Evolutionary conservation across 2,329 filamentous ascomycete genomes (phyloP), one percentile per base, ranked within the genome.

Genomic region (Fusarium sp.): DNA sequence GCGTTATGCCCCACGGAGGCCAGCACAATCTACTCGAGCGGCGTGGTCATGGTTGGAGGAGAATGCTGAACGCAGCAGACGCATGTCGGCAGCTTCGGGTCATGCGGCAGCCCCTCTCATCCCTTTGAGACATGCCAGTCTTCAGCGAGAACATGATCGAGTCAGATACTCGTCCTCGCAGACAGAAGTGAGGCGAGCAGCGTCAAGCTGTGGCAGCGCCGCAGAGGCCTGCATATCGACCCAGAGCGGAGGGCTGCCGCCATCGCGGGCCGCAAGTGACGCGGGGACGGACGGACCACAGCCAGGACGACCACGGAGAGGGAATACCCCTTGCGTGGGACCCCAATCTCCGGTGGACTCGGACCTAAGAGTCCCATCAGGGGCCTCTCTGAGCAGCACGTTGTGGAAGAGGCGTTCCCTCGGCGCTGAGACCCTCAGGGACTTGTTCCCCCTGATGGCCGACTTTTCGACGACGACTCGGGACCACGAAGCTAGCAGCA

Each of bases 111-210:
- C 71, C 33, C 77, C 74, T 43, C 33, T 40, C 17, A 71, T 79
- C 17, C 77, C 77, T 25, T 14, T 71, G 25, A 79, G 77, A 69
- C 70, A 58, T 40, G 66, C 77, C 33, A 79, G 77, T 65, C 73
- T 79, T 33, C 72, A 72, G 38, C 62, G 40, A 52, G 50, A 32
- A n/a, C 32, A 12, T 9, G 58, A 15, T 4, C 54, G 59, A 37
- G 37, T 10, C 20, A 37, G 35, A 14, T 15, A 37, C 10, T 32
- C 67, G 12, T n/a, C 30, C 33, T 57, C 58, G 17, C 54, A 10
- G 11, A 50, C 56, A 11, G 65, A 64, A 40, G 43, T 35, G 38
- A 70, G 64, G 33, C 70, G 30, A 58, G 60, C 56, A 52, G 32
- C 64, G 32, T 70, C 73, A 14, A 65, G 62, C 50, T 70, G 33